Percentiles rank a stretch among this genome's conserved stretches.
Conservation (phyloP, 2,329 filamentous ascomycete genomes). For the Grosmannia serpens region DNA sequence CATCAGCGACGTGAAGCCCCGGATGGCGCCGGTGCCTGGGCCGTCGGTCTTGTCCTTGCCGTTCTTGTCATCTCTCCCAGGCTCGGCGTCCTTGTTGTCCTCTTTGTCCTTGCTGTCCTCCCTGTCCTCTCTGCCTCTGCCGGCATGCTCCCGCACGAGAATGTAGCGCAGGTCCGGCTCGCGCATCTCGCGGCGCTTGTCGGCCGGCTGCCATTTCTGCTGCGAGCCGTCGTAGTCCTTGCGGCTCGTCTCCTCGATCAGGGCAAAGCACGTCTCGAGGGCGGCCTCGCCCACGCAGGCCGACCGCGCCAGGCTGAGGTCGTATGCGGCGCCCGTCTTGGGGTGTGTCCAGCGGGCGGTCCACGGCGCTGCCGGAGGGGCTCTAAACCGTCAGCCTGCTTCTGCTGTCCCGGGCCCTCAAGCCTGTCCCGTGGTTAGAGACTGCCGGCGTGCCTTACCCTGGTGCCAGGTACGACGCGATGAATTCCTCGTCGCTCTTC, state of each 20-base stretch:
- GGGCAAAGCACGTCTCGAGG: slow-evolving; percentile 38
- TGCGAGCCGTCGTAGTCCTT: slow-evolving; percentile 52
- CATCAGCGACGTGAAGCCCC: slow-evolving; percentile 57
- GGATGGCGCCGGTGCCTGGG: slow-evolving; percentile 19
- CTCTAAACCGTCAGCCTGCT: neutral
- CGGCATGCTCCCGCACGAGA: slow-evolving; percentile 30
- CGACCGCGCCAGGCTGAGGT: slow-evolving; percentile 30
- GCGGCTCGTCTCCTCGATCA: slow-evolving; percentile 53
- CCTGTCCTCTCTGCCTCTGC: neutral
- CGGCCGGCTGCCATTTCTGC: slow-evolving; percentile 48
- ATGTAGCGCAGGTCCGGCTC: slow-evolving; percentile 58
- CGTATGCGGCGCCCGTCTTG: slow-evolving; percentile 26
- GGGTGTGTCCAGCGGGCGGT: slow-evolving; percentile 39
- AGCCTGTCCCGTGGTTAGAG: no score
- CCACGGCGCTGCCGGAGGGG: slow-evolving; percentile 13
- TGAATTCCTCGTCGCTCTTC: slow-evolving; percentile 35
- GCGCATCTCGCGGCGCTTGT: slow-evolving; percentile 58
- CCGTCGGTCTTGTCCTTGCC: neutral
- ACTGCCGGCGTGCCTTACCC: slow-evolving; percentile 23
- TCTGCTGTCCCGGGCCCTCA: neutral
- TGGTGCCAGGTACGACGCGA: slow-evolving; percentile 33
- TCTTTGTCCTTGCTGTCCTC: neutral
- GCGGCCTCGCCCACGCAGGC: slow-evolving; percentile 29
- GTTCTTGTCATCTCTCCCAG: neutral
- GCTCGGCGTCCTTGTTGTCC: neutral